A percentile compares a stretch with the other conserved stretches of the same genome.
These are phyloP conservation scores for Strigomonas oncopelti DNA, from an alignment of 208 protist genomes.

Conservation along the genomic window DNA sequence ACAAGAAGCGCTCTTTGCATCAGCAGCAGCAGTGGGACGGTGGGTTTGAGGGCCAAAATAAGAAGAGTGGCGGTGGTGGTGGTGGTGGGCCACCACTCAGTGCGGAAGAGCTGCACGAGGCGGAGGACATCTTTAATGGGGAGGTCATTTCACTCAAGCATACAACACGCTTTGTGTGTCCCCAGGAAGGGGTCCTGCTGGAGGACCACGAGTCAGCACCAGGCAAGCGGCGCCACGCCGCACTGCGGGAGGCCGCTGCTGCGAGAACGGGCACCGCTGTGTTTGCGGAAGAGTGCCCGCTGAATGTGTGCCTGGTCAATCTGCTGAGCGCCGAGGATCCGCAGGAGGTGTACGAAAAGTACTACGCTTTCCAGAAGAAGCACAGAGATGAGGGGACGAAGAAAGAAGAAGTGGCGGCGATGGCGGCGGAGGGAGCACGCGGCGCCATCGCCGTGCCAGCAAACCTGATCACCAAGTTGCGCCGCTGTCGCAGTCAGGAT, in stretches of 20 bases:
- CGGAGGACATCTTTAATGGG: slow-evolving; percentile 65
- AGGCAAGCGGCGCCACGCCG: background rate
- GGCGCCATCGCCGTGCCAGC: too few relatives aligned
- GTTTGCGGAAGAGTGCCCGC: background rate
- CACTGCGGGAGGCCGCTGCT: background rate
- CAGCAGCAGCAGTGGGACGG: background rate
- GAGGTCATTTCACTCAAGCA: slow-evolving; percentile 65
- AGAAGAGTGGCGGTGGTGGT: slow-evolving; percentile 12
- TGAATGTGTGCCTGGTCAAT: background rate
- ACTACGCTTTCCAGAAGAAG: background rate
- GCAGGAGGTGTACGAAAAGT: background rate
- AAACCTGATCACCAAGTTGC: background rate
- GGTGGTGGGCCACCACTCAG: slow-evolving; percentile 17
- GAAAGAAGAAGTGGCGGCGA: background rate
- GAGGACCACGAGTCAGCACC: slow-evolving; percentile 23
- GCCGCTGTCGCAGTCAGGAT: too few relatives aligned
- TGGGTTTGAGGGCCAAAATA: background rate
- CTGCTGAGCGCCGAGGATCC: background rate
- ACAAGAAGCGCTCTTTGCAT: slow-evolving; percentile 7
- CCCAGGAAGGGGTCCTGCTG: slow-evolving; percentile 40
- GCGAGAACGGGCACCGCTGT: background rate
- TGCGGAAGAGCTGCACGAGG: slow-evolving; percentile 51
- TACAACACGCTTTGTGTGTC: slow-evolving; percentile 73
- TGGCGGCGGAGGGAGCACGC: too few relatives aligned
- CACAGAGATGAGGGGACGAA: background rate